Evolutionary conservation across 1,284 basidiomycete genomes (phyloP).

Genomic region (Leccinum fuscescens): DNA sequence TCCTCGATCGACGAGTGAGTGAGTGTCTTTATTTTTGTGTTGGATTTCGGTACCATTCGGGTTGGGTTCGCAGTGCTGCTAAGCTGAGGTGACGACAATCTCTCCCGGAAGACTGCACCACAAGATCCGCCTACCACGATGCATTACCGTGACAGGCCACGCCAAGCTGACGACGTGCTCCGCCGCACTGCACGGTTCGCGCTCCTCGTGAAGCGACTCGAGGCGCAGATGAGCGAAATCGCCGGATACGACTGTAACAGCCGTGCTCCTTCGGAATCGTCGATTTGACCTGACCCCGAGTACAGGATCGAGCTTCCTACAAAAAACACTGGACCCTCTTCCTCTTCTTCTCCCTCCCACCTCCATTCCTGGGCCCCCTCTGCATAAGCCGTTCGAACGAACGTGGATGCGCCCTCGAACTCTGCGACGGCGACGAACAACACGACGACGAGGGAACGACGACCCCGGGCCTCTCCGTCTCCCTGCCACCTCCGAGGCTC

Average conservation of each 20-base stretch:
- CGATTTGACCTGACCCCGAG: neutral
- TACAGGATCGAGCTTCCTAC: conserved; percentile 73
- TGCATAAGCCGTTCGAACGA: too few species aligned
- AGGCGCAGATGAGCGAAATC: conserved; percentile 76
- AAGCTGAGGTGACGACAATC: neutral
- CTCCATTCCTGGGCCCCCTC: too few species aligned
- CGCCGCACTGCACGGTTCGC: conserved; percentile 82
- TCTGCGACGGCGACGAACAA: too few species aligned
- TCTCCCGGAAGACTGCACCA: conserved; percentile 58
- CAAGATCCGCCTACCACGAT: conserved; percentile 82
- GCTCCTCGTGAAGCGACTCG: conserved; percentile 74
- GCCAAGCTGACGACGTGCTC: conserved; percentile 79
- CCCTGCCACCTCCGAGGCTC: too few species aligned
- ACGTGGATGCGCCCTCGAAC: too few species aligned
- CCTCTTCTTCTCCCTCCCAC: too few species aligned
- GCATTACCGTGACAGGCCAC: conserved; percentile 53
- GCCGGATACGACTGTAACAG: conserved; percentile 26
- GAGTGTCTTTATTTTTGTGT: too few species aligned
- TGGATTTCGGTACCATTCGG: neutral
- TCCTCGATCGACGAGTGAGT: conserved; percentile 68
- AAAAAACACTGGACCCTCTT: conserved; percentile 70
- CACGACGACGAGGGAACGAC: too few species aligned
- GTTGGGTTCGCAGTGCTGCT: neutral
- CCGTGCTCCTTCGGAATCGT: neutral
- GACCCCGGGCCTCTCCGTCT: too few species aligned